A percentile compares a stretch with the other conserved stretches of the same genome.
Evolutionary conservation across 2,329 filamentous ascomycete species (phyloP).

Genomic region (Thelonectria rubi): DNA sequence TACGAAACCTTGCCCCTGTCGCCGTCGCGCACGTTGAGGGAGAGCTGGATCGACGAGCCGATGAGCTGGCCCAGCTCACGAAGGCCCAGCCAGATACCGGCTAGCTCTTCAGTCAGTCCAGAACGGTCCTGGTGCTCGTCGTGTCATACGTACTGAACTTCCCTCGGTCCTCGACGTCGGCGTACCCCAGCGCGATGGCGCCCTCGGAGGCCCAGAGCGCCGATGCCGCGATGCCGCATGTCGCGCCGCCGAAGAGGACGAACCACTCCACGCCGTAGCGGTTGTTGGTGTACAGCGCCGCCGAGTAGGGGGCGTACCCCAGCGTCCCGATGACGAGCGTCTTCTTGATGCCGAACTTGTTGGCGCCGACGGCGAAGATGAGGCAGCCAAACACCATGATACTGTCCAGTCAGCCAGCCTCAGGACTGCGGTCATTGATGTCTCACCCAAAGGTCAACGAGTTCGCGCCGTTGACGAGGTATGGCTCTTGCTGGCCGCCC

Average conservation of each 20-base stretch:
- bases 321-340: conserved; percentile 57
- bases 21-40: conserved; percentile 55
- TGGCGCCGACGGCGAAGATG: conserved; percentile 55
- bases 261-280: conserved; percentile 62
- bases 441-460: conserved; percentile 33
- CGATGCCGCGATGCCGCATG: conserved; percentile 60
- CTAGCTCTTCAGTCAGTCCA: conserved; percentile 32
- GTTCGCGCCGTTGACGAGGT: conserved; percentile 48
- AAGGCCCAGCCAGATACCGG: conserved; percentile 63
- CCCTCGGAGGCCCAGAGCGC: conserved; percentile 63
- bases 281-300: conserved; percentile 60
- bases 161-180: conserved; percentile 57
- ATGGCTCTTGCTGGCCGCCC: conserved; percentile 61
- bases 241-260: conserved; percentile 58
- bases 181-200: conserved; percentile 60
- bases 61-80: conserved; percentile 63
- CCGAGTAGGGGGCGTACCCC: conserved; percentile 59
- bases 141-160: conserved; percentile 46
- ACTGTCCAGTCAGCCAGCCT: conserved; percentile 20
- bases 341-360: conserved; percentile 58
- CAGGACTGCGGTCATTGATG: no score
- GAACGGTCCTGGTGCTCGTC: background rate
- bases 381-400: conserved; percentile 58
- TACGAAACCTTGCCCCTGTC: conserved; percentile 43
- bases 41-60: conserved; percentile 60